Conservation (phyloP, 2,329 filamentous ascomycete species). For the Diaporthe longicolla region DNA sequence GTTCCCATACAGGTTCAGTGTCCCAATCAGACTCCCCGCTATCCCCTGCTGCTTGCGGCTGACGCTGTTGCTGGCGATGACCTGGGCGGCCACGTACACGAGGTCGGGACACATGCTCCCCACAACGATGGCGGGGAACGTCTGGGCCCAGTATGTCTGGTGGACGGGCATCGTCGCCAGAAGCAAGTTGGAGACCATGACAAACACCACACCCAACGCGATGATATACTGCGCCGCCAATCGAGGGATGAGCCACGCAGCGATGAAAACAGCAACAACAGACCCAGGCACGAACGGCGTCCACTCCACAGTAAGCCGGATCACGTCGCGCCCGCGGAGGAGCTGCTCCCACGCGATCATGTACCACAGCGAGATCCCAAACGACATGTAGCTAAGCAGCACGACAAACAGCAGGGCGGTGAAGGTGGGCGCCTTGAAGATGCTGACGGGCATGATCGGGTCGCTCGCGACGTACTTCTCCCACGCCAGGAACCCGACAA, state of each 20-base stretch:
- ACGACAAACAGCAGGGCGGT: slow-evolving; percentile 58
- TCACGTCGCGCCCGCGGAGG: slow-evolving; percentile 56
- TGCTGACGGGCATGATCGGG: slow-evolving; percentile 61
- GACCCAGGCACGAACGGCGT: slow-evolving; percentile 59
- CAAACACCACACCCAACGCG: slow-evolving; percentile 56
- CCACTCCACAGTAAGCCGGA: slow-evolving; percentile 57
- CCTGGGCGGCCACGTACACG: slow-evolving; percentile 64
- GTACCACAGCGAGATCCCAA: slow-evolving; percentile 65
- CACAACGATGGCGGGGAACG: slow-evolving; percentile 56
- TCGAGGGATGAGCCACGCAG: slow-evolving; percentile 62
- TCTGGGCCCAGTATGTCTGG: slow-evolving; percentile 60
- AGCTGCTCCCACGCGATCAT: slow-evolving; percentile 60
- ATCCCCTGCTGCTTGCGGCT: slow-evolving; percentile 63
- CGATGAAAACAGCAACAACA: slow-evolving; percentile 55
- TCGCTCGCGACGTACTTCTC: slow-evolving; percentile 55
- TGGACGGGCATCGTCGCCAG: slow-evolving; percentile 61
- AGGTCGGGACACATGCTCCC: slow-evolving; percentile 61
- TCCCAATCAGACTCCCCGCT: slow-evolving; percentile 63
- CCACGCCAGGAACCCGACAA: slow-evolving; percentile 56
- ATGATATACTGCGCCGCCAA: slow-evolving; percentile 63
- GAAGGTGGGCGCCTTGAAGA: slow-evolving; percentile 62
- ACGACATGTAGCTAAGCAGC: slow-evolving; percentile 62
- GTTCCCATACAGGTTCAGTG: slow-evolving; percentile 52
- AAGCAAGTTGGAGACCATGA: slow-evolving; percentile 51
- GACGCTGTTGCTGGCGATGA: slow-evolving; percentile 68